Conservation (phyloP, 2,329 filamentous ascomycete genomes). For the Aspergillus nomiae region DNA sequence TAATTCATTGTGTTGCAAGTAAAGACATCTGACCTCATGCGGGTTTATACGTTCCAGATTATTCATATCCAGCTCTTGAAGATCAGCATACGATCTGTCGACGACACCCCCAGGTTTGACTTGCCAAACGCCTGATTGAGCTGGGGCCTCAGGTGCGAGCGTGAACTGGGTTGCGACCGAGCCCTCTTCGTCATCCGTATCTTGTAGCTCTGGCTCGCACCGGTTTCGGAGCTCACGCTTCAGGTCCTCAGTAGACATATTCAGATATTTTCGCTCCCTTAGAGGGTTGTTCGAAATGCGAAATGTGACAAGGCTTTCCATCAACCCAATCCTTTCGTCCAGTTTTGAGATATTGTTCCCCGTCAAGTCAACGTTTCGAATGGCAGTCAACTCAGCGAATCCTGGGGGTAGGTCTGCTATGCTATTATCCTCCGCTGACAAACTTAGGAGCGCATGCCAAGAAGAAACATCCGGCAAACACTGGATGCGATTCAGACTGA, state of each 20-base stretch:
- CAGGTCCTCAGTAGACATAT: conserved; percentile 76
- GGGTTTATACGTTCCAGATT: conserved; percentile 47
- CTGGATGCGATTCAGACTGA: conserved; percentile 80
- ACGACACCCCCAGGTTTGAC: conserved; percentile 53
- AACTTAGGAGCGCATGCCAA: conserved; percentile 72
- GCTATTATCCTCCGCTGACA: conserved; percentile 80
- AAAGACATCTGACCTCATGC: conserved; percentile 58
- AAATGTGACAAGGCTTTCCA: conserved; percentile 75
- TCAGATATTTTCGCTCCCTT: conserved; percentile 81
- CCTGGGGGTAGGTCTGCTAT: conserved; percentile 75
- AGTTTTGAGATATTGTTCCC: conserved; percentile 79
- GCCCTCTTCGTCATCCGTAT: conserved; percentile 41
- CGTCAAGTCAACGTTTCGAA: conserved; percentile 80
- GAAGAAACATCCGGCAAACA: conserved; percentile 71
- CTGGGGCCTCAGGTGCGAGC: conserved; percentile 47
- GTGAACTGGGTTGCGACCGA: conserved; percentile 45
- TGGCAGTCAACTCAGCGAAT: conserved; percentile 65
- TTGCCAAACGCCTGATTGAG: conserved; percentile 35
- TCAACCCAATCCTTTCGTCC: conserved; percentile 74
- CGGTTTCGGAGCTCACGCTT: conserved; percentile 72
- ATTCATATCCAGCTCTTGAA: conserved; percentile 57
- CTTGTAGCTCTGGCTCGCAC: conserved; percentile 54
- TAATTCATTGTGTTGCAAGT: conserved; percentile 77
- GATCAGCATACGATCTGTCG: conserved; percentile 68
- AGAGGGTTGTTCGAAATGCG: conserved; percentile 87